These are phyloP conservation scores for Hypoxylon sp. DNA, from an alignment of 2,329 filamentous ascomycete genomes.

Conservation along the genomic window DNA sequence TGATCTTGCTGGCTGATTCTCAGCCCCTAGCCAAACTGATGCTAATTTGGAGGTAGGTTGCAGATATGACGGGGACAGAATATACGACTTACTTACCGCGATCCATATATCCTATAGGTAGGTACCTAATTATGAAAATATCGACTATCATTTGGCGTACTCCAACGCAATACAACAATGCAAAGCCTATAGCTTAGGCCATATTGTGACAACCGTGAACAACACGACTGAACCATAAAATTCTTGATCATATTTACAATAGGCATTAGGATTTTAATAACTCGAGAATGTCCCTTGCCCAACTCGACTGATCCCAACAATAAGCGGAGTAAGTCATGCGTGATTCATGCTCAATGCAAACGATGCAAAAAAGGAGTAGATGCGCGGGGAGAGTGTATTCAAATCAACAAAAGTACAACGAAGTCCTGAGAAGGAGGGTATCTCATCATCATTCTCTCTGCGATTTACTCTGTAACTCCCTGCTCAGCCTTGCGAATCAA, in stretches of 20 bases:
- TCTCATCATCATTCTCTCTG: conserved; percentile 44
- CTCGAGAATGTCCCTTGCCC: conserved; percentile 14
- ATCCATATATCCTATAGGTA: conserved; percentile 1
- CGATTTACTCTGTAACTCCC: conserved; percentile 14
- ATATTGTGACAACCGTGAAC: conserved; percentile 25
- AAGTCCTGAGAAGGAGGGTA: conserved; percentile 47
- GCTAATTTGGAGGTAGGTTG: not conserved
- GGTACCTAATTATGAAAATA: conserved; percentile 6
- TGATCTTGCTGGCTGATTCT: not conserved
- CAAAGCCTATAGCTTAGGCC: conserved; percentile 22
- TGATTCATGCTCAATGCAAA: conserved; percentile 34
- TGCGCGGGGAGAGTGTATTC: conserved; percentile 15
- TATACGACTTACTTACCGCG: not conserved
- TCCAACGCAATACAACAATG: conserved; percentile 24
- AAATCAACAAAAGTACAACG: conserved; percentile 34
- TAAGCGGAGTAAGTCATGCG: conserved; percentile 34
- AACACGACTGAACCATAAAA: conserved; percentile 21
- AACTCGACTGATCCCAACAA: conserved; percentile 26
- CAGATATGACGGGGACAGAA: not conserved
- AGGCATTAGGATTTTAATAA: conserved; percentile 33
- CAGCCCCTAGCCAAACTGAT: not conserved
- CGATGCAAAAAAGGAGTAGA: conserved; percentile 17
- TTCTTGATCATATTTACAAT: conserved; percentile 41
- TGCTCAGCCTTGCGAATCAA: conserved; percentile 69
- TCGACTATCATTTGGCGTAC: conserved; percentile 25